Evolutionary conservation across 2,329 filamentous ascomycete species (phyloP), one percentile per base, ranked within the genome.

Genomic region (Fusarium irregulare): DNA sequence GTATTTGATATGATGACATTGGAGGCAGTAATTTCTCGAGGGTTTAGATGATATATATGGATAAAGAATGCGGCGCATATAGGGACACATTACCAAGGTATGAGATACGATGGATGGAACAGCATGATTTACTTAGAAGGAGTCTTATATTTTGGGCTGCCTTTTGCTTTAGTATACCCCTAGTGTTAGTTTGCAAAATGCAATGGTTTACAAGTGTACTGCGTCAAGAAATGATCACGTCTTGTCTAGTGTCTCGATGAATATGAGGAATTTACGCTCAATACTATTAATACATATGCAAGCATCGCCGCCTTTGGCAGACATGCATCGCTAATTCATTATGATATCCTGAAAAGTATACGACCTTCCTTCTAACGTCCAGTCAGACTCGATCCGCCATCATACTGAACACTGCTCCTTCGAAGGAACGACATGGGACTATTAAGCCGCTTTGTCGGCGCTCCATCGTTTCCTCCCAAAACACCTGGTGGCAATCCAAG

Each of bases 401-500:
- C 80, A 56, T 79, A 77, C 77, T 87, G 85, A 60, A 86, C 83
- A 69, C 85, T 87, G 13, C 81, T 80, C 59, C 85, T 79, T 57
- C 85, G 80, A 63, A 87, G 63, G 60, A 86, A 80, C 53, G 81
- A 78, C 77, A 84, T 83, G 9, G 84, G 83, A 56, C 83, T 86
- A 14, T 79, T 80, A 34, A 83, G 78, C 46, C 81, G 76, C 30
- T 79, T 75, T 21, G 72, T 72, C 18, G 66, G 68, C 18, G 60
- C 75, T 49, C 75, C 76, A 45, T 75, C 73, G 25, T 76, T 74
- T 74, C 70, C 32, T 71, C 65, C 68, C 9, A 88, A 79, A 40
- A 90, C 79, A 4, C 84, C 85, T 2, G 87, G 88, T 44, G 87
- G 87, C 66, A 91, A 73, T 4, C 88, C 88, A 23, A 91, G 76